A percentile compares a stretch with the other conserved stretches of the same genome.
phyloP scores from a whole-genome alignment of 805 yeast species.

The Candida ortonii region DNA sequence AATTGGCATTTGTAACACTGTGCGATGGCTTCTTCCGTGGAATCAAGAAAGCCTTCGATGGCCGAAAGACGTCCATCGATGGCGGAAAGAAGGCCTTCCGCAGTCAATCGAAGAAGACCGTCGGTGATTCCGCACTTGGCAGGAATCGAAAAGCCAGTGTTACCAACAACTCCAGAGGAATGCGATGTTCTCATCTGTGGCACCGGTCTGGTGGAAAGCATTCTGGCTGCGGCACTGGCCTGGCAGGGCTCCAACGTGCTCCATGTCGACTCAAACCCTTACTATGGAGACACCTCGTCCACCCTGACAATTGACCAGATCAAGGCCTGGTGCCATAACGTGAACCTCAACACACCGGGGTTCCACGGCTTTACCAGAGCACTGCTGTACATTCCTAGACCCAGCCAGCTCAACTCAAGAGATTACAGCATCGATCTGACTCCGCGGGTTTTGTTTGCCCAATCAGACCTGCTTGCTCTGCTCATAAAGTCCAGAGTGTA shows the following conservation, averaged over 20 bases:
- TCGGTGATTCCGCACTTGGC: slow-evolving; percentile 65
- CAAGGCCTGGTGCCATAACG: slow-evolving; percentile 75
- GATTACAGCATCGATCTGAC: slow-evolving; percentile 86
- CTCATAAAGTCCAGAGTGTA: slow-evolving; percentile 83
- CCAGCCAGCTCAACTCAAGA: slow-evolving; percentile 53
- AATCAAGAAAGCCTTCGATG: slow-evolving; percentile 55
- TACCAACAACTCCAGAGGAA: slow-evolving; percentile 60
- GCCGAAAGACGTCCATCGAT: slow-evolving; percentile 64
- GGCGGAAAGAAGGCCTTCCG: slow-evolving; percentile 37
- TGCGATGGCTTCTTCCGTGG: no score
- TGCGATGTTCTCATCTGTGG: slow-evolving; percentile 91
- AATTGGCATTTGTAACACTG: no score
- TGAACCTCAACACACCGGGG: slow-evolving; percentile 44
- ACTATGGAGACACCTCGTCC: slow-evolving; percentile 87
- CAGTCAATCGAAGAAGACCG: slow-evolving; percentile 30
- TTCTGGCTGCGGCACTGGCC: slow-evolving; percentile 88
- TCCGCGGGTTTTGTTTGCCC: slow-evolving; percentile 86
- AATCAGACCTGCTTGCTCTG: slow-evolving; percentile 78
- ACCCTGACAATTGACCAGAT: slow-evolving; percentile 85
- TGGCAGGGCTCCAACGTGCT: slow-evolving; percentile 98
- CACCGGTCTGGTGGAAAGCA: slow-evolving; percentile 85
- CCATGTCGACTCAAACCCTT: slow-evolving; percentile 79
- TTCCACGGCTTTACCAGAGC: slow-evolving; percentile 53
- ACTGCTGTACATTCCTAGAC: slow-evolving; percentile 71
- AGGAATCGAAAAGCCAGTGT: slow-evolving; percentile 70